Evolutionary conservation across 768 basidiomycete species (phyloP), one percentile per base, ranked within the genome.

Genomic region (Lentinus brumalis): DNA sequence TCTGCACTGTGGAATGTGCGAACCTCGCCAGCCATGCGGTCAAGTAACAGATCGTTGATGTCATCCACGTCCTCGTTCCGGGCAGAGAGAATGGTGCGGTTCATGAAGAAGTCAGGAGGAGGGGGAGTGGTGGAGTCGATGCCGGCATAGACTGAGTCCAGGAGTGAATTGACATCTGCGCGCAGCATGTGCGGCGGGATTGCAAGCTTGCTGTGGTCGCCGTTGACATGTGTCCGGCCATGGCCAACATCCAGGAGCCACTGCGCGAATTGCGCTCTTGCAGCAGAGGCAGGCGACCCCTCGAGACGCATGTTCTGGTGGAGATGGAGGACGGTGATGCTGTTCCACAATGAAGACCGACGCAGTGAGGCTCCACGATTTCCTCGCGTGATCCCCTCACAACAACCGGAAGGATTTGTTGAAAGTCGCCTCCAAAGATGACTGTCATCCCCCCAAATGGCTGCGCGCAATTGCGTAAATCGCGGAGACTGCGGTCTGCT

Each of bases 321-420:
- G 3, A 58, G 31, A 29, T 49, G 53, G 3, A 53, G 46, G 9
- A 63, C 61, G 3, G 50, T 11, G n/a, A 63, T 49, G n/a, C 55
- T 26, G 0, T 5, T 2, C 52, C 61, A 58, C 15, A 58, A 38
- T 18, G 35, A 30, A 2, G 56, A 57, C 5, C 21, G 38, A 3
- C 46, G 31, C 4, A 57, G 47, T 14, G 56, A 30, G 4, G 77
- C 76, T 59, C 49, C 61, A 82, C 70, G 67, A 81, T 79, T 10
- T 80, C 70, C 39, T 70, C 69, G 40, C 74, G 55, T 4, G 71
- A 67, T 0, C 79, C 81, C 60, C 72, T 65, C 0, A 56, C 65
- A 9, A 84, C 69, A 0, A 84, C 77, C 40, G 81, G 82, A 0
- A 83, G 71, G 0, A 67, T 81, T 60, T 83, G 83, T 6, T 44